Percentiles rank a stretch among this genome's conserved stretches.
Conservation (phyloP, 78 protist species). For the Dictyostelium firmibasis region DNA sequence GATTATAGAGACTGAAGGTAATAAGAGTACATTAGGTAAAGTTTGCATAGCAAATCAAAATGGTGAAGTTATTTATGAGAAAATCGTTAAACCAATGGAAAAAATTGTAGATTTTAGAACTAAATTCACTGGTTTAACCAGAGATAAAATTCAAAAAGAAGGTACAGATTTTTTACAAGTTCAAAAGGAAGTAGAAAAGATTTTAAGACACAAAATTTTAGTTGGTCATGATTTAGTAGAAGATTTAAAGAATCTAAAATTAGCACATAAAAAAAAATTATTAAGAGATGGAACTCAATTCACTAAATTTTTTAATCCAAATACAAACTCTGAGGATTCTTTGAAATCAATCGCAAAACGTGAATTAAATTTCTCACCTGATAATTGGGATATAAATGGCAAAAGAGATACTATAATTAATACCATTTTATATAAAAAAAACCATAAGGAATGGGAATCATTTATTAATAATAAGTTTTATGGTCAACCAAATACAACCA, state of each 20-base stretch:
- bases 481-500: not conserved
- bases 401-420: not conserved
- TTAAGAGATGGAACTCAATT: slow-evolving; percentile 11
- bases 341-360: not conserved
- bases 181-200: slow-evolving; percentile 24
- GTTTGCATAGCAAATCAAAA: slow-evolving; percentile 20
- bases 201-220: slow-evolving; percentile 4
- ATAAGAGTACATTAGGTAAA: slow-evolving; percentile 36
- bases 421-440: not conserved
- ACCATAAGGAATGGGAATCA: slow-evolving; percentile 54
- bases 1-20: slow-evolving; percentile 37
- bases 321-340: not conserved
- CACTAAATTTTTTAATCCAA: not conserved
- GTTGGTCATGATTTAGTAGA: slow-evolving; percentile 39
- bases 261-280: not conserved
- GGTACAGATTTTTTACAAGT: slow-evolving; percentile 10
- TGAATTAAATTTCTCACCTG: not conserved
- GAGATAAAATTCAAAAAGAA: not conserved
- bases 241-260: slow-evolving; percentile 17
- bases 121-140: slow-evolving; percentile 49
- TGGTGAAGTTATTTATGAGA: slow-evolving; percentile 34
- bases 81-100: slow-evolving; percentile 8
- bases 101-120: slow-evolving; percentile 34
- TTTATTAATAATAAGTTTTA: slow-evolving; percentile 15
- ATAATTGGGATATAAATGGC: not conserved